Evolutionary conservation across 2,329 filamentous ascomycete genomes (phyloP).

Genomic region (Exophiala aquamarina): DNA sequence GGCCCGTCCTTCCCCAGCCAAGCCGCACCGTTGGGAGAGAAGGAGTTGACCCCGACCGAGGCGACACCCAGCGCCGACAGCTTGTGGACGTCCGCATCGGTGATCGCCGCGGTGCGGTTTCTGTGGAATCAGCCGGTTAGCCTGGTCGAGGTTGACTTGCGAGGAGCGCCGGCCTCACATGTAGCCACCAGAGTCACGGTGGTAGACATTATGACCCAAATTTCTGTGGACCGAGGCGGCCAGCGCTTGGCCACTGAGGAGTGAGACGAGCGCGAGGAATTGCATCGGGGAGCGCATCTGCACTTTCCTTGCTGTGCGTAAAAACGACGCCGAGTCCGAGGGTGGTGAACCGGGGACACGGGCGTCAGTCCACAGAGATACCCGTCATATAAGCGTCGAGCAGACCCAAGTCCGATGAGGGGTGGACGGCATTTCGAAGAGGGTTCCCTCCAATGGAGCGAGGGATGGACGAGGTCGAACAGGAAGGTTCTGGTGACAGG

Average conservation of each 20-base stretch:
- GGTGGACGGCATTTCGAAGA: no score
- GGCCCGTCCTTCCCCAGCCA: conserved; percentile 26
- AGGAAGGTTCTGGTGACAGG: no score
- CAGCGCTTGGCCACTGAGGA: conserved; percentile 24
- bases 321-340: no score
- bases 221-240: conserved; percentile 23
- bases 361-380: no score
- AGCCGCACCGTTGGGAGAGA: conserved; percentile 14
- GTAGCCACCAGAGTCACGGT: conserved; percentile 14
- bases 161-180: conserved; percentile 7
- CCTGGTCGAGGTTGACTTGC: no score
- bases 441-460: no score
- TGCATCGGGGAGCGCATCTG: conserved; percentile 27
- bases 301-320: conserved; percentile 16
- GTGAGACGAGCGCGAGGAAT: conserved; percentile 28
- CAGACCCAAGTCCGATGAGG: no score
- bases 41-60: conserved; percentile 23
- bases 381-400: no score
- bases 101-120: conserved; percentile 23
- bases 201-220: conserved; percentile 20
- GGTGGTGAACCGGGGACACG: no score
- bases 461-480: no score
- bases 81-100: conserved; percentile 16
- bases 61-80: conserved; percentile 21
- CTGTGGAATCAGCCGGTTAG: conserved; percentile 15